phyloP scores from a whole-genome alignment of 768 basidiomycete species.

The Leccinum aurantiacum region DNA sequence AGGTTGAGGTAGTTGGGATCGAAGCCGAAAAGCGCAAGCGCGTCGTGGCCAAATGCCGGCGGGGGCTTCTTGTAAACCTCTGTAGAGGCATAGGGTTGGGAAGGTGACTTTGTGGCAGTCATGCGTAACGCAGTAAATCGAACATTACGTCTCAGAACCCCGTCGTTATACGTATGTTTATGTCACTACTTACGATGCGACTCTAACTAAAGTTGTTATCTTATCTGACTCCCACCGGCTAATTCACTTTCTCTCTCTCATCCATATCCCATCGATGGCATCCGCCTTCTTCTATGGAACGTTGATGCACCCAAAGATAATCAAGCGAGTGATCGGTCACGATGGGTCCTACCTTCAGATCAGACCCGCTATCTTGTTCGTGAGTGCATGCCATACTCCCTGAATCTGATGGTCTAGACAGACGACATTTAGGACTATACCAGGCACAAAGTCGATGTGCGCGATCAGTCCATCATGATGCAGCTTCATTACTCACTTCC shows the following conservation, averaged over 20 bases:
- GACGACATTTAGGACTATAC: conserved; percentile 60
- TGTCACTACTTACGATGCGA: not conserved
- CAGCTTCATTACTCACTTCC: conserved; percentile 5
- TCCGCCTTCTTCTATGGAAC: conserved; percentile 89
- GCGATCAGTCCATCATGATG: not conserved
- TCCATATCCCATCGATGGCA: conserved; percentile 24
- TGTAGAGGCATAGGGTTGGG: not conserved
- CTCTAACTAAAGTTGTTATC: conserved; percentile 1
- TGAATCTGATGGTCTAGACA: not conserved
- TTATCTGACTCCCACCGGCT: not conserved
- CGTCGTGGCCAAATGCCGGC: conserved; percentile 55
- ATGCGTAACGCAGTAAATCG: not conserved
- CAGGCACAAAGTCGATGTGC: conserved; percentile 74
- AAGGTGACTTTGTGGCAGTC: conserved; percentile 3
- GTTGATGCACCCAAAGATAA: conserved; percentile 82
- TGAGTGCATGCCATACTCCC: conserved; percentile 34
- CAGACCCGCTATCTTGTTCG: conserved; percentile 73
- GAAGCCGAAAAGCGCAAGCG: conserved; percentile 55
- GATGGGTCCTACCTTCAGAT: conserved; percentile 62
- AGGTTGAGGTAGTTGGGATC: conserved; percentile 62
- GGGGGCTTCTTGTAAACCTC: conserved; percentile 29
- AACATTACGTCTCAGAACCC: too few relatives aligned
- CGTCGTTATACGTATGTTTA: too few relatives aligned
- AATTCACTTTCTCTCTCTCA: not conserved
- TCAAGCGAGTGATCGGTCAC: conserved; percentile 73